Base-by-base conservation (phyloP, 2,329 filamentous ascomycete species). In the Apiospora arundinis region DNA sequence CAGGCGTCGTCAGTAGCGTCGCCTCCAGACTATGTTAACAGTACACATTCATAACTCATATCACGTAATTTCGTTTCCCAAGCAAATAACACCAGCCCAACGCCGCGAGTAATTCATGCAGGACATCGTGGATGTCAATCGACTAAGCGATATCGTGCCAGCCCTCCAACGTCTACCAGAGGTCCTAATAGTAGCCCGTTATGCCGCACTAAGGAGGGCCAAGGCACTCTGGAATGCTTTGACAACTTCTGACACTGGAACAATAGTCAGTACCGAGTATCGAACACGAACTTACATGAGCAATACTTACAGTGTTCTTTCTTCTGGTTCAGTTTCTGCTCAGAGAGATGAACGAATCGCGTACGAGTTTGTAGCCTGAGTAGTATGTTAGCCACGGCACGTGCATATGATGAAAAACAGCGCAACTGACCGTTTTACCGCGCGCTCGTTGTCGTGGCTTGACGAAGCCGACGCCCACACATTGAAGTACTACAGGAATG, bases 401-500 rank as follows among this genome's bases (percentile, higher is more conserved):
- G 18, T 6, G 7, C 4, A 21, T 14, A 21, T 14, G 4, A 9
- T 25, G 11, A 12, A 18, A 18, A 40, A 32, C 46, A 37, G 37
- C n/a, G 25, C 18, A 70, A 72, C 82, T 70, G 80, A 92, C 92
- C 95, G 90, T 81, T 95, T 95, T 74, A 90, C 86, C 32, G 93
- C 92, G 70, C 95, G 89, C 72, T 92, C 91, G 70, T 93, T 91
- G 80, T 97, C 95, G 73, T 93, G 91, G 14, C 86, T 83, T 44
- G 91, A 88, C 0, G 92, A 92, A 16, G 92, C 90, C 25, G 91
- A 86, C 32, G 93, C 92, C 95, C 95, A 98, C 46, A 91, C 83
- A 71, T 88, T 87, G 80, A 97, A 97, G 79, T 92, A 93, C 94
- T 97, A 52, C 63, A 66, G 12, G 52, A 56, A 67, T 49, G 3